Evolutionary conservation across 208 protist species (phyloP), one percentile per base, ranked within the genome.

Genomic region (Leishmania turanica): DNA sequence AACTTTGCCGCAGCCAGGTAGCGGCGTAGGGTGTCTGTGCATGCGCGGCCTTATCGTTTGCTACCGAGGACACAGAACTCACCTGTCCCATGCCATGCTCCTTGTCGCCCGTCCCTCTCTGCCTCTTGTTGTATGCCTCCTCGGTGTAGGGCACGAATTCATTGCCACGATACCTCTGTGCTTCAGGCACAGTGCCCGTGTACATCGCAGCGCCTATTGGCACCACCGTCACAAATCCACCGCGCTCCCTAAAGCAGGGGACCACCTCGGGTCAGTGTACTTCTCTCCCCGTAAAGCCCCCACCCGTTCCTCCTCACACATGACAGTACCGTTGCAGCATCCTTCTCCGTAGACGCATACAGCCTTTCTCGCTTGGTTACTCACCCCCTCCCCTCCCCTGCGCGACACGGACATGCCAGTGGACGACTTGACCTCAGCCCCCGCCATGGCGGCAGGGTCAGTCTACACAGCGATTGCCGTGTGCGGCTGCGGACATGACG

Each of bases 401-500:
- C 49, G 17, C 51, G 24, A 51, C 42, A 72, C n/a, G 42, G 21
- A 19, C 27, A 72, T 72, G 42, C 42, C 24, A 72, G 8, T 24
- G 2, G 27, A 72, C 68, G 42, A 34, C 51, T 45, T 27, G 71
- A 40, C 45, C 47, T 45, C 49, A 1, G 31, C 71, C 49, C 42
- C 47, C 71, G 1, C 71, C 71, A 40, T 24, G 37, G 71, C 3
- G 31, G 49, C 17, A 62, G 15, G 49, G 71, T 31, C 71, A 6
- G 49, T 75, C 34, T 60, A 27, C 51, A 75, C 75, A 53, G 79
- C 79, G 9, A 80, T 97, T n/a, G 93, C 93, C 19, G 91, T 92
- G 1, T 95, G 90, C 81, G 94, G 94, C 37, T 96, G 92, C 40
- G 91, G 94, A 5, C 81, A 93, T 62, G 94, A 96, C 76, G 94